Percentiles rank a stretch among this genome's conserved stretches.
phyloP scores from a whole-genome alignment of 1,284 basidiomycete species.

The Cronartium ribicola region DNA sequence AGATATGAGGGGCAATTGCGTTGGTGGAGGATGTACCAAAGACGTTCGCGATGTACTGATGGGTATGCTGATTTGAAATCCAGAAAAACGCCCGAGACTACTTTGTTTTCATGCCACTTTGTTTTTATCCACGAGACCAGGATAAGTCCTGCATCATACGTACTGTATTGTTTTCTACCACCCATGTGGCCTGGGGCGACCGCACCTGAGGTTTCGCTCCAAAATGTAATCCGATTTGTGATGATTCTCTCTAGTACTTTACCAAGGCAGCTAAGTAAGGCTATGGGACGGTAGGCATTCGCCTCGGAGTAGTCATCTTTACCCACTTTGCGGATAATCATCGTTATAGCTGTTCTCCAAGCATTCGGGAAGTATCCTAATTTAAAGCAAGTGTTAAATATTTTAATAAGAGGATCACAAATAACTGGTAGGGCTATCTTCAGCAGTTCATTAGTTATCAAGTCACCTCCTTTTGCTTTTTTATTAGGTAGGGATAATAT shows the following conservation, averaged over 20 bases:
- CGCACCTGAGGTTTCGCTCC: neutral
- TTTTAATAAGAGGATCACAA: no score
- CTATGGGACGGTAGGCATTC: neutral
- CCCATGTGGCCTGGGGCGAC: neutral
- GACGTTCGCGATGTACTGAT: neutral
- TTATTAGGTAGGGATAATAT: no score
- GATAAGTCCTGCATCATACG: neutral
- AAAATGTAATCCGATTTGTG: neutral
- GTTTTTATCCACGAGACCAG: constrained; percentile 6
- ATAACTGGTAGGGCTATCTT: no score
- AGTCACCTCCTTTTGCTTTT: no score
- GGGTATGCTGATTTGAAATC: constrained; percentile 18
- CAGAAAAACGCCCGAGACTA: constrained; percentile 6
- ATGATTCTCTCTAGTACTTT: constrained; percentile 9
- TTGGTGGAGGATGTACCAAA: neutral
- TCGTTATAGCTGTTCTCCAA: neutral
- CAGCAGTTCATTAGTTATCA: no score
- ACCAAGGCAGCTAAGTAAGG: neutral
- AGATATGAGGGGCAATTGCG: constrained; percentile 1
- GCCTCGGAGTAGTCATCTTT: constrained; percentile 10
- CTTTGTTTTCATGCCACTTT: neutral
- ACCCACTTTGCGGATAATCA: neutral
- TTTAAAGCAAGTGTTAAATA: neutral
- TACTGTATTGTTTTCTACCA: neutral
- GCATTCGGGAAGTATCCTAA: neutral